Percentiles rank a stretch among this genome's conserved stretches.
Conservation (phyloP, 768 basidiomycete genomes). For the Dioszegia aurantiaca region DNA sequence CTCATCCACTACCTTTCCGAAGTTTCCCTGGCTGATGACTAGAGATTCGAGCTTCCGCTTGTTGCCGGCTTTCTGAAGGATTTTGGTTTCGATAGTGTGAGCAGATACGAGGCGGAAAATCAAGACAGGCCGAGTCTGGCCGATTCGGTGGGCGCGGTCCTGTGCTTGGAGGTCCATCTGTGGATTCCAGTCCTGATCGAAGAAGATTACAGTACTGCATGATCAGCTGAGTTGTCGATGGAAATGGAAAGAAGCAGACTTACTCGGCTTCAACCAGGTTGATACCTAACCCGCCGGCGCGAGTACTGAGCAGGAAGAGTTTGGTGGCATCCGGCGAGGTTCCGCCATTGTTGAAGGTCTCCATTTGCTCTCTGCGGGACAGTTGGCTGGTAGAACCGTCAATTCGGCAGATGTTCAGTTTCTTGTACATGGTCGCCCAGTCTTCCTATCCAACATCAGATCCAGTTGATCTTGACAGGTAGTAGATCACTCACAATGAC, state of each 20-base stretch:
- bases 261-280: conserved; percentile 58
- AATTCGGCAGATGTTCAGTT: conserved; percentile 81
- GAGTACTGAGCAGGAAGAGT: conserved; percentile 73
- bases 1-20: conserved; percentile 65
- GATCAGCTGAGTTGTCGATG: conserved; percentile 3
- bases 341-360: conserved; percentile 72
- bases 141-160: conserved; percentile 92
- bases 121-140: conserved; percentile 84
- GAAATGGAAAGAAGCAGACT: conserved; percentile 16
- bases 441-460: conserved; percentile 58
- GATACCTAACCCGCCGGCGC: conserved; percentile 96
- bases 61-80: conserved; percentile 69
- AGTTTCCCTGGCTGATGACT: conserved; percentile 92
- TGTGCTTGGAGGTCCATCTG: conserved; percentile 97
- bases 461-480: conserved; percentile 8
- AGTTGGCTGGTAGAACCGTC: conserved; percentile 81
- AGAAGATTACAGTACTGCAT: conserved; percentile 82
- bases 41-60: conserved; percentile 83
- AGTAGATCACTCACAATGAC: conserved; percentile 72
- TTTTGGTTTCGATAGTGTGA: conserved; percentile 84
- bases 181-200: conserved; percentile 69
- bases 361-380: conserved; percentile 80
- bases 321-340: conserved; percentile 55
- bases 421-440: conserved; percentile 83
- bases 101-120: conserved; percentile 77